phyloP scores from a whole-genome alignment of 306 rosid species.

The Mimosa bimucronata region DNA sequence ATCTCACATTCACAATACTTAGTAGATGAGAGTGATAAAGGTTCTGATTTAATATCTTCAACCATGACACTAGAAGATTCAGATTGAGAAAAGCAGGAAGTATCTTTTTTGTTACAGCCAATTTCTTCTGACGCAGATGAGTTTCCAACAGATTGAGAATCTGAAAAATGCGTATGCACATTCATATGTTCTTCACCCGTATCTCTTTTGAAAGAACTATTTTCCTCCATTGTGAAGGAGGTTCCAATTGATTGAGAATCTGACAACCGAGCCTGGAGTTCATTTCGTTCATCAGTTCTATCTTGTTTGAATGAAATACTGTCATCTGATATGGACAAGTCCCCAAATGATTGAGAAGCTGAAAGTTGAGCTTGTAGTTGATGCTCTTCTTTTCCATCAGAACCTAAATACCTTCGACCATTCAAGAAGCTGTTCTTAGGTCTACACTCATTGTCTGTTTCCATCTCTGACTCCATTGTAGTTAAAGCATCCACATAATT shows the following conservation, averaged over 20 bases:
- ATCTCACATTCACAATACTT: slow-evolving; percentile 42
- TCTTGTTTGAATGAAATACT: slow-evolving; percentile 65
- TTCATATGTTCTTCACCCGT: slow-evolving; percentile 47
- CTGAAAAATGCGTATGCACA: slow-evolving; percentile 58
- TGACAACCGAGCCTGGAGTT: slow-evolving; percentile 39
- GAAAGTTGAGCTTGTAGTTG: slow-evolving; percentile 41
- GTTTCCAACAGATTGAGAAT: slow-evolving; percentile 67
- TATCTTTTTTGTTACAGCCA: slow-evolving; percentile 52
- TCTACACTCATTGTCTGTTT: slow-evolving; percentile 75
- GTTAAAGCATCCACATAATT: slow-evolving; percentile 89
- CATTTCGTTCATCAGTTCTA: slow-evolving; percentile 46
- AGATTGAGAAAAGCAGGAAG: slow-evolving; percentile 55
- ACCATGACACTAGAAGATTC: slow-evolving; percentile 50
- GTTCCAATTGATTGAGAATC: slow-evolving; percentile 48
- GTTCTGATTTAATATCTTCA: slow-evolving; percentile 57
- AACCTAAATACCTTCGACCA: slow-evolving; percentile 41
- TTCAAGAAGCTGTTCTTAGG: slow-evolving; percentile 50
- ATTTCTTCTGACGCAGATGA: slow-evolving; percentile 62
- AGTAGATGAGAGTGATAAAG: slow-evolving; percentile 44
- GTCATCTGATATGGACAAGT: slow-evolving; percentile 63
- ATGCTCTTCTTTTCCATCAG: slow-evolving; percentile 54
- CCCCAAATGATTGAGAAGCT: slow-evolving; percentile 74
- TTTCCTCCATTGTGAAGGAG: slow-evolving; percentile 41
- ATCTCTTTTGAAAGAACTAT: slow-evolving; percentile 41
- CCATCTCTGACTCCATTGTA: slow-evolving; percentile 86